phyloP scores from a whole-genome alignment of 208 protist genomes.

The Wallacemonas sp. region DNA sequence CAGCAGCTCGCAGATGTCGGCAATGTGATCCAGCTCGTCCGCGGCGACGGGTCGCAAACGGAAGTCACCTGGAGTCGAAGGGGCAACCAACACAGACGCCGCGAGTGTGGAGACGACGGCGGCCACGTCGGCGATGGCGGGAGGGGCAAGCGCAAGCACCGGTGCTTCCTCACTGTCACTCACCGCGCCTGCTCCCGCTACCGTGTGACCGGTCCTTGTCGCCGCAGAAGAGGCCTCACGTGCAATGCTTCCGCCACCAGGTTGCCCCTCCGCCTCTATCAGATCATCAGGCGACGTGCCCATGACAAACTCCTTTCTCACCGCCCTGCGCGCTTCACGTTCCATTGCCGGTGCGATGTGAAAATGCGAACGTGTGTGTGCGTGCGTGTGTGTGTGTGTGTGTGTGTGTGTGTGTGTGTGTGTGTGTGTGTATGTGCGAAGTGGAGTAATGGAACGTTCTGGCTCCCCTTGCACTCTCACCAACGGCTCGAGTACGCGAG shows the following conservation, averaged over 20 bases:
- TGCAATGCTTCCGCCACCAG: too few relatives aligned
- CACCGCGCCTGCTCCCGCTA: too few relatives aligned
- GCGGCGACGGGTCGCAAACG: slow-evolving; percentile 8
- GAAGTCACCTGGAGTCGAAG: background rate
- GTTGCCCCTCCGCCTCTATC: background rate
- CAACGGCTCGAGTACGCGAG: background rate
- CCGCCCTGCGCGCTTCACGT: background rate
- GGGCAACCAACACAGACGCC: background rate
- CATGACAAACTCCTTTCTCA: slow-evolving; percentile 33
- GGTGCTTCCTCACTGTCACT: background rate
- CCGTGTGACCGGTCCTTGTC: too few relatives aligned
- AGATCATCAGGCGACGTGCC: slow-evolving; percentile 25
- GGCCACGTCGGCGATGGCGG: background rate
- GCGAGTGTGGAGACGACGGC: background rate
- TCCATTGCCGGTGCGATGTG: too few relatives aligned
- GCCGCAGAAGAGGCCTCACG: too few relatives aligned
- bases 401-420: slow-evolving; percentile 13
- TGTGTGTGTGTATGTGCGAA: slow-evolving; percentile 10
- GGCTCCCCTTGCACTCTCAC: background rate
- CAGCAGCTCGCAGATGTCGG: slow-evolving; percentile 36
- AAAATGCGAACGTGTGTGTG: too few relatives aligned
- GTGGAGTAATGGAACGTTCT: background rate
- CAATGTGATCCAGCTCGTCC: slow-evolving; percentile 31
- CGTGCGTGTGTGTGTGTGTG: slow-evolving; percentile 14
- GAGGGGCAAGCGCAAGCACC: background rate